Base-by-base conservation (phyloP, 1,139 yeast species). In the Pichiaceae sp. region DNA sequence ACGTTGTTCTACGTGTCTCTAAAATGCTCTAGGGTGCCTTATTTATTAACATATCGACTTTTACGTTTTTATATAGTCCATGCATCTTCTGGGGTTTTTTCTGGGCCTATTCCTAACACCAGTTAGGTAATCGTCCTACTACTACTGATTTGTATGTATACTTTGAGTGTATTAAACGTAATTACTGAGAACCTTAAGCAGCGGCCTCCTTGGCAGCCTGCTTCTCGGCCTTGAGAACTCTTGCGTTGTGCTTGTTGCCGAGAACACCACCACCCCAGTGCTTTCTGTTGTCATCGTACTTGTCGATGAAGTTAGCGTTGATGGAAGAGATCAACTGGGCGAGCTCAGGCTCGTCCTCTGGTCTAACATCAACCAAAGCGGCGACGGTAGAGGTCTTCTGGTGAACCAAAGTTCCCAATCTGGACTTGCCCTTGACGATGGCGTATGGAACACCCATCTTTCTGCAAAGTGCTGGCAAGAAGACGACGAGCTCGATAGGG, bases 181-280 rank as follows among this genome's bases (percentile, higher is more conserved):
- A n/a, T n/a, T n/a, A n/a, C n/a, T n/a, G n/a, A n/a, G n/a, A n/a
- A n/a, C n/a, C n/a, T n/a, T n/a, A n/a, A 41, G 49, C 46, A 23
- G 44, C 42, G 38, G 49, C 53, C 38, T 52, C 50, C 32, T 41
- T 59, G 34, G 65, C 71, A 44, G 62, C 56, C 39, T 56, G 50
- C 60, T 66, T 69, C 35, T 66, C 68, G 50, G 54, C 67, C 63
- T 68, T 52, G 40, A 64, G 68, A 37, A 53, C 64, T 72, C 80
- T 83, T 57, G 77, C 91, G 59, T 72, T 75, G 58, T 96, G 85
- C 77, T 89, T 89, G 57, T 84, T 72, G 66, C 97, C 96, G 76
- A 91, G 74, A 68, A 84, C 63, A 78, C 97, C 97, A 75, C 98
- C 97, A 78, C 97, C 97, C 97, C 97, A 89, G 81, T 86, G 95